phyloP scores from a whole-genome alignment of 2,329 filamentous ascomycete species.

The Pseudogymnoascus sp. region DNA sequence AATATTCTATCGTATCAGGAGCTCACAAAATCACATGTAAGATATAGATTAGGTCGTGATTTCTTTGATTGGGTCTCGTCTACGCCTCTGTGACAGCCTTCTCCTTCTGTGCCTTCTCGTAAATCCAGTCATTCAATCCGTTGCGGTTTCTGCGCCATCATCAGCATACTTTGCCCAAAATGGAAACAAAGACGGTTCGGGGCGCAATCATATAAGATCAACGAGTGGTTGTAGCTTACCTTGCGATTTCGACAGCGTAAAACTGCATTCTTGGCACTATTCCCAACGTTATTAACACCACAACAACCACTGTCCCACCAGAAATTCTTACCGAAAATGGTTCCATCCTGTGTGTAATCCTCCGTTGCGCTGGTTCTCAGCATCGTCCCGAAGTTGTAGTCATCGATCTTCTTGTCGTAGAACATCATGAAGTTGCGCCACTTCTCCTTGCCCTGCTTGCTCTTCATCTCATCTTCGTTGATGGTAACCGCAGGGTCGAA shows the following conservation, averaged over 20 bases:
- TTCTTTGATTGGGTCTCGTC: neutral
- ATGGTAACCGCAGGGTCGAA: constrained; percentile 77
- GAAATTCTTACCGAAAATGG: constrained; percentile 73
- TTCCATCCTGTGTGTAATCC: constrained; percentile 83
- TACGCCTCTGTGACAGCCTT: constrained; percentile 25
- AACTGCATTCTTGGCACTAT: constrained; percentile 65
- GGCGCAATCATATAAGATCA: neutral
- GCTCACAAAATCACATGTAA: neutral
- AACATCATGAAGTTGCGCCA: constrained; percentile 92
- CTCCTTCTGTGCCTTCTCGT: constrained; percentile 62
- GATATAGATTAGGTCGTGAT: neutral
- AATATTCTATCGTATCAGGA: neutral
- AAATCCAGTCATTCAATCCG: constrained; percentile 95
- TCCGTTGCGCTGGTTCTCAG: constrained; percentile 67
- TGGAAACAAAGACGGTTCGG: neutral
- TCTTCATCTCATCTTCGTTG: constrained; percentile 95
- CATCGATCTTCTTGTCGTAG: constrained; percentile 92
- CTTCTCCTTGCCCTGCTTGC: constrained; percentile 83
- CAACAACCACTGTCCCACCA: neutral
- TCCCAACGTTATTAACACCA: constrained; percentile 13
- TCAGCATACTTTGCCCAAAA: constrained; percentile 2
- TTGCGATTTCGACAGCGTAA: constrained; percentile 68
- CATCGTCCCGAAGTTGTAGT: constrained; percentile 98
- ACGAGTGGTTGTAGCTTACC: constrained; percentile 39
- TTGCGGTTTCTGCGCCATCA: constrained; percentile 57